Base-by-base conservation (phyloP, 805 yeast genomes). In the Ascoidea asiatica region DNA sequence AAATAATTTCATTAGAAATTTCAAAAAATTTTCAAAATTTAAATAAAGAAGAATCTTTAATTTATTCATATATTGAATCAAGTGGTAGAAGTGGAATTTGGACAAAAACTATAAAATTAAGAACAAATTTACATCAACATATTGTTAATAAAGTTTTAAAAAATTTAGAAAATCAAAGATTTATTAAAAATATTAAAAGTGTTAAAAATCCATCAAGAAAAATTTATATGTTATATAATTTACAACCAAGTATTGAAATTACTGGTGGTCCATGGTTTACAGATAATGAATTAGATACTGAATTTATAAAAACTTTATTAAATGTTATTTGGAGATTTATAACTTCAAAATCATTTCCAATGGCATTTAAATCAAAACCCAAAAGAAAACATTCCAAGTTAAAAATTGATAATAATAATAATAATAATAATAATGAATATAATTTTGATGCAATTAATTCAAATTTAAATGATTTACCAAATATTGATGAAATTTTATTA, bases 241-340 rank as follows among this genome's bases (percentile, higher is more conserved):
- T 92, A 52, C 95, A 88, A 58, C 98, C 98, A 4, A 82, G 95
- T 3, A 80, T 86, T 29, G 97, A 90, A 52, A 92, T 92, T 37
- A 92, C 97, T 0, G 98, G 98, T 51, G 98, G 98, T 4, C 97
- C 97, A 4, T 92, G 98, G 98, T 92, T 89, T 58, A 88, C 97
- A 0, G 98, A 92, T 58, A 79, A 89, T 35, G 97, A 92, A 61
- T 69, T 92, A 46, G 98, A 92, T 58, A 79, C 87, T 2, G 97
- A 90, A 61, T 92, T 92, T 56, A 89, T 92, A 47, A 90, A 86
- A 52, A 77, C 87, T 41, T 64, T 92, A 45, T 61, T 86, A 51
- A 77, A 86, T 19, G 89, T 89, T 39, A 78, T 89, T 5, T 92
- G 97, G 95, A 70, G 92, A 52, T 90, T 67, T 60, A 79, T 86